These are phyloP conservation scores for Acer negundo DNA, from an alignment of 345 rosid species.

Conservation along the genomic window DNA sequence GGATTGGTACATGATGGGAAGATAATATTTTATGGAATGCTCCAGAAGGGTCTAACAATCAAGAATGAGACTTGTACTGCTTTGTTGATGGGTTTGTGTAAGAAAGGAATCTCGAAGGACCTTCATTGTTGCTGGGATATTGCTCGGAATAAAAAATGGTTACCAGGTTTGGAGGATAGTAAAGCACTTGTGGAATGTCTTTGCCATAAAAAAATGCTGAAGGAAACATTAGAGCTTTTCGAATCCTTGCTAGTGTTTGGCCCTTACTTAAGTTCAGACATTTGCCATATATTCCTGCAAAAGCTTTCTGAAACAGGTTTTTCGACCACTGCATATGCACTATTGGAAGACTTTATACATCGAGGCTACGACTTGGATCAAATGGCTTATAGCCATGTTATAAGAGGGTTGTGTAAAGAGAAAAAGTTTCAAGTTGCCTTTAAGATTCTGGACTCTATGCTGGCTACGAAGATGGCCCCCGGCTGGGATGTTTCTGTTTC, in stretches of 20 bases:
- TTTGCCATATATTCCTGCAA: constrained; percentile 46
- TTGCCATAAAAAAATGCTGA: constrained; percentile 44
- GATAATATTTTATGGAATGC: constrained; percentile 50
- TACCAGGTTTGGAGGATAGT: constrained; percentile 42
- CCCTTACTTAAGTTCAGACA: constrained; percentile 37
- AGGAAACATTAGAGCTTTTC: constrained; percentile 61
- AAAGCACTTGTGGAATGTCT: constrained; percentile 52
- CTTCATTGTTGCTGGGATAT: constrained; percentile 44
- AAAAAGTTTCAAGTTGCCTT: constrained; percentile 44
- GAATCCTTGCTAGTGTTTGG: constrained; percentile 42
- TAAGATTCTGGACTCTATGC: constrained; percentile 38
- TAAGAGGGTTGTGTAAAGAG: constrained; percentile 57
- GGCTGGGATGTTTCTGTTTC: constrained; percentile 38
- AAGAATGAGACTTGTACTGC: constrained; percentile 45
- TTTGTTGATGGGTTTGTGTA: constrained; percentile 50
- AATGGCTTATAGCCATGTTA: constrained; percentile 44
- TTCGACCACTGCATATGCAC: constrained; percentile 35
- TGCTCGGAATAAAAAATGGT: constrained; percentile 49
- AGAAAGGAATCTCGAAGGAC: constrained; percentile 45
- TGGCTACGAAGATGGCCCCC: constrained; percentile 36
- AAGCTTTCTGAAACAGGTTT: constrained; percentile 51
- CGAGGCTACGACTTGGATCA: constrained; percentile 47
- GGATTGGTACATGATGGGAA: constrained; percentile 52
- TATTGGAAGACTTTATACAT: constrained; percentile 49
- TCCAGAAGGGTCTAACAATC: constrained; percentile 40